A percentile compares a stretch with the other conserved stretches of the same genome.
Conservation (phyloP, 495 filamentous ascomycete genomes). For the Chaetomium tenue region DNA sequence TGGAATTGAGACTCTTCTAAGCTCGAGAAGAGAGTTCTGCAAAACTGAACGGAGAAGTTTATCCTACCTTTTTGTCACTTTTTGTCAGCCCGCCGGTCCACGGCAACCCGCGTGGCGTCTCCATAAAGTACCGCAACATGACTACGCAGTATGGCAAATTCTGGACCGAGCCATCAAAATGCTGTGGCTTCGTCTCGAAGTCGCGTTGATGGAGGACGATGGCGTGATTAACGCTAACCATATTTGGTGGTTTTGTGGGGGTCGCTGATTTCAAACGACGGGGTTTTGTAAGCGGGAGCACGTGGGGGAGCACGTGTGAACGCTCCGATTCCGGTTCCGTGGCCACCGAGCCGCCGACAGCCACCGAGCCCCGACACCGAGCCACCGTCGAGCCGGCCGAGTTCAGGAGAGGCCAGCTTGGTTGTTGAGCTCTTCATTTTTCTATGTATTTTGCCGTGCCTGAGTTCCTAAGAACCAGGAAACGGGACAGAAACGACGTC, state of each 20-base stretch:
- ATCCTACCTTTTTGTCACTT: conserved; percentile 19
- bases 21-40: conserved; percentile 3
- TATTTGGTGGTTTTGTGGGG: conserved; percentile 16
- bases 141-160: not conserved
- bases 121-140: conserved; percentile 23
- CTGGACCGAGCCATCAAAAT: conserved; percentile 8
- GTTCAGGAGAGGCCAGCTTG: too few relatives aligned
- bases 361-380: too few relatives aligned
- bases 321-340: conserved; percentile 6
- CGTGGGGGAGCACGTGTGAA: conserved; percentile 13
- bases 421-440: too few relatives aligned
- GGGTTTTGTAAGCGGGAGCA: conserved; percentile 12
- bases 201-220: conserved; percentile 29
- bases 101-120: not conserved
- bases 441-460: too few relatives aligned
- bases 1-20: not conserved
- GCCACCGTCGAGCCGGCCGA: too few relatives aligned
- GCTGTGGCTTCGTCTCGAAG: conserved; percentile 22
- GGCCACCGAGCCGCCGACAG: not conserved
- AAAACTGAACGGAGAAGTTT: not conserved
- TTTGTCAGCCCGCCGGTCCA: conserved; percentile 15
- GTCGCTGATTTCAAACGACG: not conserved
- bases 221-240: conserved; percentile 34
- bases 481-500: too few relatives aligned
- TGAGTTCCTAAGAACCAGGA: too few relatives aligned